Base-by-base conservation (phyloP, 768 basidiomycete genomes). In the Leccinellum luteum region DNA sequence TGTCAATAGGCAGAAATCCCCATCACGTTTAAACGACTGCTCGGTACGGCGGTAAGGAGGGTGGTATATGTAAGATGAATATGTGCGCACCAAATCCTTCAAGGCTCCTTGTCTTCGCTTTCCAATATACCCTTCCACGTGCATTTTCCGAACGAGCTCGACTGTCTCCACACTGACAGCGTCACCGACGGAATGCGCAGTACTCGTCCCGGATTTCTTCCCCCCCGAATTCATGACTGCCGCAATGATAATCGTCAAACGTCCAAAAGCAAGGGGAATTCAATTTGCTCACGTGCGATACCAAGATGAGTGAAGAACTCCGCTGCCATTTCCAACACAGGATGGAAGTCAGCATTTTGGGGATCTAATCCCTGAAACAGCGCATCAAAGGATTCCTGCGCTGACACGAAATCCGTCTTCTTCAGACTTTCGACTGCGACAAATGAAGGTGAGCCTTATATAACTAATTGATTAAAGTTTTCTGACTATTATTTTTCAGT, bases 281-380 rank as follows among this genome's bases (percentile, higher is more conserved):
- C n/a, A n/a, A n/a, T 2, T 45, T 45, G 23, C 44, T 45, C 21
- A 45, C 56, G 34, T 13, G 43, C 55, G 19, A 58, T 13, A 50
- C 58, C 48, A 35, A 59, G 48, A 25, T 51, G 43, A 23, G 41
- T 57, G 12, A 59, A 51, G 32, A 32, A 47, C 10, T 57, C 55
- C 0, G 13, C 41, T n/a, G 55, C 32, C 55, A 58, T 51, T 10
- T 25, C 35, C 31, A 58, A 15, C 23, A 31, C 6, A 7, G 55
- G 55, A 2, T 13, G 1, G 28, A 58, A 47, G 21, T 58, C 15
- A 21, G 47, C 13, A 7, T 19, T 3, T 12, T 56, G 10, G 7
- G 34, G 38, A 49, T 58, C 47, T 31, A 55, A 43, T 27, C 25
- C 54, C 8, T 1, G 38, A 34, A 32, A 58, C 19, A 58, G 49